Percentiles rank a stretch among this genome's conserved stretches.
Evolutionary conservation across 345 rosid species (phyloP).

Genomic region (Chamaenerion angustifolium): DNA sequence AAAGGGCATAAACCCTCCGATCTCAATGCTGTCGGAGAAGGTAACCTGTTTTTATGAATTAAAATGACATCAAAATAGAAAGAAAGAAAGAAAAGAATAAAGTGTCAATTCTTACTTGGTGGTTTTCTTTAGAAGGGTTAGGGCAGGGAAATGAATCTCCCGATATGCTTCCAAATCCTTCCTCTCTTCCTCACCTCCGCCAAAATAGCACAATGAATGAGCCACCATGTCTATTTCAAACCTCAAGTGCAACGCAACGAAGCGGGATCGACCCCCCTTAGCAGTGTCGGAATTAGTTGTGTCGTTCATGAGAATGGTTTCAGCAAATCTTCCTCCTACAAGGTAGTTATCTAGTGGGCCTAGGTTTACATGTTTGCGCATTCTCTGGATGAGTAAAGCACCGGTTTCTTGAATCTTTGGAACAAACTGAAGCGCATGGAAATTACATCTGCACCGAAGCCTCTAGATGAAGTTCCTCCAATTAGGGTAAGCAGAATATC

Average conservation of each 20-base stretch:
- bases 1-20: conserved; percentile 84
- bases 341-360: conserved; percentile 67
- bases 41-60: conserved; percentile 34
- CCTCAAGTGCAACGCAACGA: conserved; percentile 75
- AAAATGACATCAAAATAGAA: conserved; percentile 2
- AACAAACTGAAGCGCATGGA: conserved; percentile 64
- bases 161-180: conserved; percentile 69
- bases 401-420: conserved; percentile 83
- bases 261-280: too few species aligned
- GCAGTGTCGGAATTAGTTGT: background rate
- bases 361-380: conserved; percentile 35
- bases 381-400: conserved; percentile 56
- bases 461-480: conserved; percentile 48
- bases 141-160: conserved; percentile 74
- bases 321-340: conserved; percentile 59
- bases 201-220: conserved; percentile 88
- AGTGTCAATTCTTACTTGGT: conserved; percentile 24
- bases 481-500: conserved; percentile 23
- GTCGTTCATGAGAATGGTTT: conserved; percentile 28
- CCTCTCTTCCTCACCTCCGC: conserved; percentile 76
- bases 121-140: conserved; percentile 44
- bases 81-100: background rate
- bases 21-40: conserved; percentile 57
- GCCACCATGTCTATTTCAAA: conserved; percentile 98
- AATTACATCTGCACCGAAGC: conserved; percentile 95